These are phyloP conservation scores for Penicillium sp. DNA, from an alignment of 2,329 filamentous ascomycete species.

Conservation along the genomic window DNA sequence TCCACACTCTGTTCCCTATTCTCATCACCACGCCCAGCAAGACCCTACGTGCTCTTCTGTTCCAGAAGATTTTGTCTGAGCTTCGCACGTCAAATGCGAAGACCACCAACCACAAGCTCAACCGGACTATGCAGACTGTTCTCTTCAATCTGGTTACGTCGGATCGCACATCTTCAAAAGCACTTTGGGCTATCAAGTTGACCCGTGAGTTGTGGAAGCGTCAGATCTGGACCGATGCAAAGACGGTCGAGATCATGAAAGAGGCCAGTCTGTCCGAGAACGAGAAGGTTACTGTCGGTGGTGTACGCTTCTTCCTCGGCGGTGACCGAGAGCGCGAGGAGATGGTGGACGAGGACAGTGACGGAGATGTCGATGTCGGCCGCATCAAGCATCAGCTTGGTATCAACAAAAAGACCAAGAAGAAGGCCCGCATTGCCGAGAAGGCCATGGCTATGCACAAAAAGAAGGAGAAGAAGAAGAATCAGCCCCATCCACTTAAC, in stretches of 20 bases:
- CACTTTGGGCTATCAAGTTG: constrained; percentile 92
- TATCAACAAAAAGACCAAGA: constrained; percentile 96
- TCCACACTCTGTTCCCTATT: constrained; percentile 92
- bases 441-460: constrained; percentile 79
- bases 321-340: constrained; percentile 95
- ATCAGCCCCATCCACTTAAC: constrained; percentile 79
- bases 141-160: constrained; percentile 86
- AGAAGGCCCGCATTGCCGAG: constrained; percentile 71
- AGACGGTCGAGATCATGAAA: constrained; percentile 97
- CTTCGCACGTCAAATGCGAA: constrained; percentile 83
- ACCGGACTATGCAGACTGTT: constrained; percentile 86
- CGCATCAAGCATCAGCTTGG: constrained; percentile 77
- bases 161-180: constrained; percentile 77
- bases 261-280: constrained; percentile 84
- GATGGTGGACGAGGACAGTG: constrained; percentile 79
- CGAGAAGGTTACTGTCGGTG: constrained; percentile 83
- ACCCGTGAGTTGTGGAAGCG: constrained; percentile 94
- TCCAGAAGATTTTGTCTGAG: constrained; percentile 87
- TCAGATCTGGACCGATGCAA: constrained; percentile 91
- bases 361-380: constrained; percentile 71
- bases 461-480: constrained; percentile 80
- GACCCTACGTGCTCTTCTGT: constrained; percentile 72
- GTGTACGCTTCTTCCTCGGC: constrained; percentile 89
- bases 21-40: constrained; percentile 90
- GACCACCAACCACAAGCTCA: constrained; percentile 83